phyloP scores from a whole-genome alignment of 2,329 filamentous ascomycete genomes.

The Phaeosphaeriaceae sp. region DNA sequence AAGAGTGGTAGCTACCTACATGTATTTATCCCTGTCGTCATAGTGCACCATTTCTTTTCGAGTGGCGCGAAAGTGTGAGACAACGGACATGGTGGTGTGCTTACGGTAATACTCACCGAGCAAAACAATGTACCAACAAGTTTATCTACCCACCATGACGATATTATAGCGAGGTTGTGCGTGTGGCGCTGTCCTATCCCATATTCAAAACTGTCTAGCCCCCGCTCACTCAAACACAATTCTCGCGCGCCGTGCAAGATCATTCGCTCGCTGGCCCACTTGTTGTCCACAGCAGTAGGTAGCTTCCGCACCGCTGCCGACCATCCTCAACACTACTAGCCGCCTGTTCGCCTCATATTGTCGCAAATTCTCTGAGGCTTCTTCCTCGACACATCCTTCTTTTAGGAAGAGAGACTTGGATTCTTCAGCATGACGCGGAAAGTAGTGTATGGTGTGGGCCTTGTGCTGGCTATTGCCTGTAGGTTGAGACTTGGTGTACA shows the following conservation, averaged over 20 bases:
- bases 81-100: conserved; percentile 11
- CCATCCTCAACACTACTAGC: conserved; percentile 10
- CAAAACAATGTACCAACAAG: too few species aligned
- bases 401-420: neutral
- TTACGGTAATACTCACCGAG: neutral
- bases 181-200: too few species aligned
- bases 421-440: conserved; percentile 53
- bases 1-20: neutral
- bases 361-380: conserved; percentile 8
- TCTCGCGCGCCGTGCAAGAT: neutral
- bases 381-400: neutral
- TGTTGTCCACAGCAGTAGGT: neutral
- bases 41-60: conserved; percentile 3
- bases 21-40: conserved; percentile 20
- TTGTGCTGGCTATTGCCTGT: conserved; percentile 56
- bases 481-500: conserved; percentile 16
- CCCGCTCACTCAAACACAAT: neutral
- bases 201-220: too few species aligned
- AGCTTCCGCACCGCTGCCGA: conserved; percentile 3
- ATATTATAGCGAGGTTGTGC: too few species aligned
- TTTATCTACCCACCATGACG: too few species aligned
- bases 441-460: conserved; percentile 56
- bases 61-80: conserved; percentile 1
- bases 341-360: conserved; percentile 1
- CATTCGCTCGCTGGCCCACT: neutral